Conservation (phyloP, 768 basidiomycete genomes). For the Podaxis mareebaensis region DNA sequence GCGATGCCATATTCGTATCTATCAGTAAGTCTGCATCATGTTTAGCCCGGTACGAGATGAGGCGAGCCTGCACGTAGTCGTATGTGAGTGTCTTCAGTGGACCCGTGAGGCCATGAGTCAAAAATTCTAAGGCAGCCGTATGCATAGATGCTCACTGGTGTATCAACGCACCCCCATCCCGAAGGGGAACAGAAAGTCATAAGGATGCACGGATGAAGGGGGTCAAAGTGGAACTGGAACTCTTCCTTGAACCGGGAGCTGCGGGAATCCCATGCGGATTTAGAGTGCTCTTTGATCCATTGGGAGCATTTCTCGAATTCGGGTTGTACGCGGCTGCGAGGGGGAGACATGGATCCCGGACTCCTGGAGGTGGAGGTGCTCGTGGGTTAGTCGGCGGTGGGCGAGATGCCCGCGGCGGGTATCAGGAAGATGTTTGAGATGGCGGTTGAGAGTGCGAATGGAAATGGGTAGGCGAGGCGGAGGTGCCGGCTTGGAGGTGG, state of each 20-base stretch:
- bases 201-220: no score
- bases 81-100: no score
- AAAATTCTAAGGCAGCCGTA: no score
- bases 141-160: no score
- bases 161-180: no score
- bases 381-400: background rate
- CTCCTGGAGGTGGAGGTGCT: background rate
- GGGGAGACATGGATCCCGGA: background rate
- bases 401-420: background rate
- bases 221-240: no score
- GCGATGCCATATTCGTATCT: no score
- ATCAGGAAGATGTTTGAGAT: background rate
- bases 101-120: no score
- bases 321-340: background rate
- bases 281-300: background rate
- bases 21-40: no score
- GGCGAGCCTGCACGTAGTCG: no score
- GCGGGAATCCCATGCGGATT: background rate
- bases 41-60: no score
- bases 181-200: no score
- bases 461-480: background rate
- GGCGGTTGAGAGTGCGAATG: background rate
- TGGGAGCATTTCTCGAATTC: background rate
- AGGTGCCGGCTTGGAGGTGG: background rate
- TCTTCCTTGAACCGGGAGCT: background rate